Percentiles rank a stretch among this genome's conserved stretches.
Evolutionary conservation across 129 eudicot genomes (phyloP).

Genomic region (Heracleum sosnowskyi): DNA sequence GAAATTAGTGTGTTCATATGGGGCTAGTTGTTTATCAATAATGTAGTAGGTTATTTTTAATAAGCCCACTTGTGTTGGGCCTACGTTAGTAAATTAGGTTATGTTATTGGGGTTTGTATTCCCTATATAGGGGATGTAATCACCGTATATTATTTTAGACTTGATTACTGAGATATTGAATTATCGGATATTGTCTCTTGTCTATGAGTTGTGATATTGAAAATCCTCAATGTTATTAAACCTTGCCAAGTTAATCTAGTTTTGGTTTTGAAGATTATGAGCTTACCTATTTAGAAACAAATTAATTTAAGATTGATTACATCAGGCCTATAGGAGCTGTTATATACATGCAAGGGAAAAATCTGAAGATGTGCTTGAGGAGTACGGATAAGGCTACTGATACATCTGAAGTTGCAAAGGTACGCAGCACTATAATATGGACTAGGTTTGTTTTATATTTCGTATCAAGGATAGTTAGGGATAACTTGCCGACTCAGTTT

Average conservation of each 20-base stretch:
- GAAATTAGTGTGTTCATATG: neutral
- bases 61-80: neutral
- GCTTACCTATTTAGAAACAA: neutral
- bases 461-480: neutral
- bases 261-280: neutral
- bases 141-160: neutral
- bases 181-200: neutral
- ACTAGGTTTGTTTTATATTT: neutral
- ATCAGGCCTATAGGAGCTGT: conserved; percentile 92
- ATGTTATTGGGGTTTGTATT: neutral
- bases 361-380: conserved; percentile 81
- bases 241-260: conserved; percentile 1
- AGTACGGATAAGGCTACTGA: conserved; percentile 60
- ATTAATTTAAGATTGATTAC: conserved; percentile 10
- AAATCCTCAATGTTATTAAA: neutral
- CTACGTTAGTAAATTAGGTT: neutral
- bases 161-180: neutral
- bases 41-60: neutral
- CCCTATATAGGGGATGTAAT: neutral
- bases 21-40: neutral
- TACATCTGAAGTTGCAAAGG: conserved; percentile 89
- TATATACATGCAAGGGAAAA: conserved; percentile 75
- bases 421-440: conserved; percentile 17
- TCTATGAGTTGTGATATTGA: neutral
- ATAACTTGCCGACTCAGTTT: neutral